A percentile compares a stretch with the other conserved stretches of the same genome.
These are phyloP conservation scores for Cydonia oblonga DNA, from an alignment of 331 rosid species.

Conservation along the genomic window DNA sequence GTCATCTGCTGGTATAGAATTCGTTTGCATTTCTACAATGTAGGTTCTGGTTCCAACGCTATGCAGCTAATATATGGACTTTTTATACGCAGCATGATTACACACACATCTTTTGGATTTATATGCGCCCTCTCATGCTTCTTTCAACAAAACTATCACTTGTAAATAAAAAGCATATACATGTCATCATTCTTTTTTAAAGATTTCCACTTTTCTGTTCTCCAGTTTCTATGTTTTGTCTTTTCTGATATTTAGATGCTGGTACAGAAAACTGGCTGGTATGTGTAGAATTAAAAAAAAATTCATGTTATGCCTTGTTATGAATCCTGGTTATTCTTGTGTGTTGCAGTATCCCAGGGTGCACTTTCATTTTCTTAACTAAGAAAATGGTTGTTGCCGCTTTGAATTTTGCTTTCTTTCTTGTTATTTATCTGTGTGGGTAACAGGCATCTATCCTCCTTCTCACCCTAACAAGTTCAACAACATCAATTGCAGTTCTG, in stretches of 20 bases:
- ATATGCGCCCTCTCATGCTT: neutral
- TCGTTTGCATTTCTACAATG: neutral
- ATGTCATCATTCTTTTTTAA: neutral
- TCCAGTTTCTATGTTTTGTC: neutral
- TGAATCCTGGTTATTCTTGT: neutral
- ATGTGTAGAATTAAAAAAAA: neutral
- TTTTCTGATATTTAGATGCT: neutral
- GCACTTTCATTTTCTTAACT: neutral
- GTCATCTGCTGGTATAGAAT: too few relatives aligned
- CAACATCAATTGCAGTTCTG: constrained; percentile 44
- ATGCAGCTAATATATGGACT: neutral
- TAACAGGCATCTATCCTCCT: neutral
- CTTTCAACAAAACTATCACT: neutral
- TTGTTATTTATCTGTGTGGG: too few relatives aligned
- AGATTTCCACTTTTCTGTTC: neutral
- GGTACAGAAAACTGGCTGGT: neutral
- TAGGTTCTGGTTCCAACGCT: neutral
- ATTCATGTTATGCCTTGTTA: neutral
- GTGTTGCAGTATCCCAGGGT: neutral
- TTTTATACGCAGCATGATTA: too few relatives aligned
- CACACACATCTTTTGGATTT: too few relatives aligned
- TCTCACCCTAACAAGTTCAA: constrained; percentile 12
- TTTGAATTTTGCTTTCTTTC: too few relatives aligned
- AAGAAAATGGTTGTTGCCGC: neutral
- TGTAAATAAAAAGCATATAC: neutral